Evolutionary conservation across 179 eudicot species (phyloP).

Genomic region (Beta macrorhiza): DNA sequence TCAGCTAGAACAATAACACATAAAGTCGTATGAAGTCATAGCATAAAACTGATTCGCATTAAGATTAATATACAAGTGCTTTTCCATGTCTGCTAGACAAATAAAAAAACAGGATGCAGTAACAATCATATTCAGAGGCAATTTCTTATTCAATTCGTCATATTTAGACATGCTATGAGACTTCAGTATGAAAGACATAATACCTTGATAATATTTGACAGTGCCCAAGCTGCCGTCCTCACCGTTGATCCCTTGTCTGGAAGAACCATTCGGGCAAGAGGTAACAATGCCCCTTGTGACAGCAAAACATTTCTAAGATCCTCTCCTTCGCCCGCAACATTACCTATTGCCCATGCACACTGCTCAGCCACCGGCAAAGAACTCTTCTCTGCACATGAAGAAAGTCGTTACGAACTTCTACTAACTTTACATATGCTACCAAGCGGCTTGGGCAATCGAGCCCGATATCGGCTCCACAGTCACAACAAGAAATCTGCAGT

Average conservation of each 20-base stretch:
- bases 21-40: too few relatives aligned
- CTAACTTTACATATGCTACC: not conserved
- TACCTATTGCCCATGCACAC: constrained; percentile 99
- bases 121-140: not conserved
- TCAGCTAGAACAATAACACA: not conserved
- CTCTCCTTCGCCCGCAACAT: constrained; percentile 98
- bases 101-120: not conserved
- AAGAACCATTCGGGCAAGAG: constrained; percentile 93
- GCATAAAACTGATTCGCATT: not conserved
- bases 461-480: not conserved
- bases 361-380: constrained; percentile 89
- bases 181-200: constrained; percentile 6
- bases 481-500: not conserved
- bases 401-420: not conserved
- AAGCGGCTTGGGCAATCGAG: not conserved
- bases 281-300: constrained; percentile 84
- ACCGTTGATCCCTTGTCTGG: constrained; percentile 90
- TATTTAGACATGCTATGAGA: not conserved
- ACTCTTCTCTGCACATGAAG: constrained; percentile 58
- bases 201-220: constrained; percentile 97
- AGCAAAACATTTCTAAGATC: constrained; percentile 78
- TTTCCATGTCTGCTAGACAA: not conserved
- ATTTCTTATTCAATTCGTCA: too few relatives aligned
- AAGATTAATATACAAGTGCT: not conserved
- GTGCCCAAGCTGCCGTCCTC: constrained; percentile 97